Base-by-base conservation (phyloP, 768 basidiomycete species). In the Boletales sp. region DNA sequence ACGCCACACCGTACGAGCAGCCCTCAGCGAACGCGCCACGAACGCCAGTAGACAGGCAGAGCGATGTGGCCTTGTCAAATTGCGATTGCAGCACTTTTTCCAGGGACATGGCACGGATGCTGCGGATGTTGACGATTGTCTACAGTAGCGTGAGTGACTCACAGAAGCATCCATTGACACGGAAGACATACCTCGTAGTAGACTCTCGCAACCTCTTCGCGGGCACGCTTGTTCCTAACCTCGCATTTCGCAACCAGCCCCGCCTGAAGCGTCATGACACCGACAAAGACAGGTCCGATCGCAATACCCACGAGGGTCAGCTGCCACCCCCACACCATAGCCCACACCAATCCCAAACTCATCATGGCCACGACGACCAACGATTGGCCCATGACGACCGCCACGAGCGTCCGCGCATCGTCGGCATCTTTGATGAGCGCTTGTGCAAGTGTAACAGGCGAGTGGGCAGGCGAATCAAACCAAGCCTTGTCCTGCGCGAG, bases 221-320 rank as follows among this genome's bases (percentile, higher is more conserved):
- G 73, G n/a, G 84, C 86, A 3, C 82, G 70, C 74, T 95, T 97
- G 71, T 94, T 97, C 55, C 79, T 64, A 18, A 82, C 60, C 71
- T 97, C 92, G 57, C 81, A 85, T 45, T 77, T 75, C 4, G 82
- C 81, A 0, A 89, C 80, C 42, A 93, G 65, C n/a, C 74, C 69
- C 2, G 86, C 82, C 70, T 94, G 92, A 14, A 86, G 57, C 6
- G 83, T 77, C 80, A 93, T 90, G 10, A 80, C 76, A 10, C 79
- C 68, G 3, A 81, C 84, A 60, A 97, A 95, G 11, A 94, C 78
- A 0, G 94, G 94, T 0, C 81, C 90, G 40, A 97, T 80, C 2
- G 87, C 92, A 27, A 97, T 69, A 0, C 94, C 94, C 3, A 89
- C 90, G 15, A 98, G 78, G 0, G 93, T 95, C 57, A 98, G 73